Evolutionary conservation across 2,329 filamentous ascomycete species (phyloP), one percentile per base, ranked within the genome.

Genomic region (Fusarium robinianum): DNA sequence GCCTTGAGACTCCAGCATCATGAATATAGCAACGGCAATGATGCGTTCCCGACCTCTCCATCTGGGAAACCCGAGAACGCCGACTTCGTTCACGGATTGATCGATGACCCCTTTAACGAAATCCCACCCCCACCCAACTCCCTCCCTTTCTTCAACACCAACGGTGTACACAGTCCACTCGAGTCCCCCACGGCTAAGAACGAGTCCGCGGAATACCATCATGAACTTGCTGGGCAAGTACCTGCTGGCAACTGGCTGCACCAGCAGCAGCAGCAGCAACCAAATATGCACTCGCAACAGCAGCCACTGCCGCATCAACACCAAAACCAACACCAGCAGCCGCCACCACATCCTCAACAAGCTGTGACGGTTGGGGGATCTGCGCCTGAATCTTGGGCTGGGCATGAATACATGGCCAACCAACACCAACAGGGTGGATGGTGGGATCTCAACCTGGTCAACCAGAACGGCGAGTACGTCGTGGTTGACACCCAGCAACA

Each of bases 61-160:
- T 54, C 60, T 31, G 56, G 63, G 40, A 51, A 67, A 27, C 55
- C 60, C 11, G 50, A 57, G 35, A 41, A 49, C 44, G 51, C 48
- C 41, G 58, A 45, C 34, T 72, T 72, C 47, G 59, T 70, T 14
- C 62, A 66, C 31, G 69, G 69, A 15, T 64, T 58, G 43, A 66
- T 61, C 31, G 69, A 72, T 21, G 70, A 72, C 39, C 70, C 70
- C 1, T 72, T 72, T 53, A 53, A 48, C 37, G 68, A 69, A 25
- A 54, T 60, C 18, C 47, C 64, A n/a, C 54, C 41, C n/a, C 52
- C 44, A 22, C 38, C 49, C 44, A 40, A 57, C 22, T 53, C 54
- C 15, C 46, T 63, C 55, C 62, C 58, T 23, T 68, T 60, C 51
- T 69, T 65, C 52, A 60, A 55, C 27, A 58, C 63, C 17, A 57